Conservation (phyloP, 1,139 yeast species). For the Zygosaccharomyces pseudobailii region DNA sequence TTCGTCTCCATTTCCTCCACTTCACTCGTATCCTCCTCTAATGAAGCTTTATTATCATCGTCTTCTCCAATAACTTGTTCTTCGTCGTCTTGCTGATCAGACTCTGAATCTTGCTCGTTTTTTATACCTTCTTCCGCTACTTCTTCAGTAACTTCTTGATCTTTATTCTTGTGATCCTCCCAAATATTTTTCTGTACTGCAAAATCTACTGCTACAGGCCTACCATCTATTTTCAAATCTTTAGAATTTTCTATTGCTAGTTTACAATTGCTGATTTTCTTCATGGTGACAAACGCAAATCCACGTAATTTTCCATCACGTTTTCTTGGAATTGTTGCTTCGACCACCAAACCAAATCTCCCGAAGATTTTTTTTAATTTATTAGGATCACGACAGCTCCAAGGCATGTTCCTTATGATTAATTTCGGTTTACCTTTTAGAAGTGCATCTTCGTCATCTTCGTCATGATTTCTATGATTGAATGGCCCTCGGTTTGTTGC, state of each 20-base stretch:
- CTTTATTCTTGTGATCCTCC: slow-evolving; percentile 48
- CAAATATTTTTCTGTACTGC: slow-evolving; percentile 86
- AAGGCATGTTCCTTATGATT: slow-evolving; percentile 87
- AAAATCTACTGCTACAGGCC: slow-evolving; percentile 91
- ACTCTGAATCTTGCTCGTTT: slow-evolving; percentile 36
- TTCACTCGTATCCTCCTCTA: slow-evolving; percentile 35
- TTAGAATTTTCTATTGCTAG: slow-evolving; percentile 69
- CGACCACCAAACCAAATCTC: slow-evolving; percentile 81
- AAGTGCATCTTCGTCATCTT: slow-evolving; percentile 27
- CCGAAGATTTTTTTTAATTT: slow-evolving; percentile 64
- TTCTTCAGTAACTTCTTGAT: slow-evolving; percentile 37
- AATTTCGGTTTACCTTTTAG: slow-evolving; percentile 76
- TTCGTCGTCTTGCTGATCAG: slow-evolving; percentile 34
- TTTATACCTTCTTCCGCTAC: slow-evolving; percentile 29
- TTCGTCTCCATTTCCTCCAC: slow-evolving; percentile 37
- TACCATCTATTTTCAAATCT: slow-evolving; percentile 79
- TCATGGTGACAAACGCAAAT: slow-evolving; percentile 92
- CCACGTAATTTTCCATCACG: slow-evolving; percentile 89
- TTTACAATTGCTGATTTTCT: slow-evolving; percentile 70
- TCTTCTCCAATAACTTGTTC: slow-evolving; percentile 33
- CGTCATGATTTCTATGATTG: slow-evolving; percentile 16
- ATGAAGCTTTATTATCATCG: slow-evolving; percentile 30
- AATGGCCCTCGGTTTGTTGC: slow-evolving; percentile 14
- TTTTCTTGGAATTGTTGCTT: slow-evolving; percentile 85
- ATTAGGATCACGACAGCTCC: slow-evolving; percentile 84